phyloP scores from a whole-genome alignment of 75 land plant species.

The Pinus albicaulis region DNA sequence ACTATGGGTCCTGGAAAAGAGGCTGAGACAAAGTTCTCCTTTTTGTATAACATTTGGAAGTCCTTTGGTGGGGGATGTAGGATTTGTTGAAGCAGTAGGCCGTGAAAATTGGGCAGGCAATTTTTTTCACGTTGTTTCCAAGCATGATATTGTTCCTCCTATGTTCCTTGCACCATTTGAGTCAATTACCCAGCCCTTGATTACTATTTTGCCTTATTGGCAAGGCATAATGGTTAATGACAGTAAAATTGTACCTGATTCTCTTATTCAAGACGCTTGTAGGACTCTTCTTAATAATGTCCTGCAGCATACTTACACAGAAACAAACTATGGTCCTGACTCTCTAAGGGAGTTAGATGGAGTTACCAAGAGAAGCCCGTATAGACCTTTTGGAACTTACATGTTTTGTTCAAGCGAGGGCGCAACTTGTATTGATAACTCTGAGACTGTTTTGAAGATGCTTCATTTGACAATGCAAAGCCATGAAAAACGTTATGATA shows the following conservation, averaged over 20 bases:
- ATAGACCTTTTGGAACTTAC: conserved; percentile 57
- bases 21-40: background rate
- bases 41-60: conserved; percentile 1
- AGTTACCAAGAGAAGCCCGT: conserved; percentile 26
- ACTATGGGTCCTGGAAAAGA: background rate
- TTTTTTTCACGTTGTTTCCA: conserved; percentile 6
- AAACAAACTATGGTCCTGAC: no score
- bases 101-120: conserved; percentile 1
- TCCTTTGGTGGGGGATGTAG: background rate
- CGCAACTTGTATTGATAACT: conserved; percentile 28
- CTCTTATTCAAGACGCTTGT: conserved; percentile 1
- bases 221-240: background rate
- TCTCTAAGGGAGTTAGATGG: no score
- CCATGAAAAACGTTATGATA: background rate
- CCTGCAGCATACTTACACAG: no score
- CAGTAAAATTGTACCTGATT: background rate
- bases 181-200: conserved; percentile 24
- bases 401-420: conserved; percentile 37
- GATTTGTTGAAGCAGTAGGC: background rate
- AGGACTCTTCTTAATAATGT: background rate
- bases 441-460: conserved; percentile 55
- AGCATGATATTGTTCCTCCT: conserved; percentile 53
- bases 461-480: conserved; percentile 16
- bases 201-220: conserved; percentile 16
- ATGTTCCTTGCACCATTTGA: conserved; percentile 43